Base-by-base conservation (phyloP, 805 yeast species). In the Metschnikowia kofuensis region DNA sequence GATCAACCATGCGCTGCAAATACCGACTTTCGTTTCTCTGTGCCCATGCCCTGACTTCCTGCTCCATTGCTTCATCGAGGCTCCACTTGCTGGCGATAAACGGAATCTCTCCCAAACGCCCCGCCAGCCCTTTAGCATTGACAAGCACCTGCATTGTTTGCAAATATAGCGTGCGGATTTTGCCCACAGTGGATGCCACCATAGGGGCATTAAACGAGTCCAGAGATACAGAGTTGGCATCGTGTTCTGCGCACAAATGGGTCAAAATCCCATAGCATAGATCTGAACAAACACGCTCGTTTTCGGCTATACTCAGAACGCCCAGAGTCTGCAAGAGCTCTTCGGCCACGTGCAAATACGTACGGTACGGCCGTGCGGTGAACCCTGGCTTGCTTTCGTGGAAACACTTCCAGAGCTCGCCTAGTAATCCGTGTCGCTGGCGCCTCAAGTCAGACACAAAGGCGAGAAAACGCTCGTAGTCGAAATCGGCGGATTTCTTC, bases 61-160 rank as follows among this genome's bases (percentile, higher is more conserved):
- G 41, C 10, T 47, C 51, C 76, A 72, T 72, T 27, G 42, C 40
- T 1, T 51, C 47, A 51, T 67, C 63, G 11, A 73, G 51, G 6
- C 66, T 43, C 78, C 78, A 73, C 55, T 71, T 65, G n/a, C 60
- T 54, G 12, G 69, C 60, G 13, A 72, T 55, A 10, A 69, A 69
- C 2, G 47, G 53, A 27, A 65, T 58, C 46, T 66, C 70, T 1
- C 67, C 69, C 38, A 64, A 56, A 34, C 51, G 53, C 6, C 64
- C 61, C 10, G 58, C 39, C 32, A 56, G 54, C 53, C 74, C 65
- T 49, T 67, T 68, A 31, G 50, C 38, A 15, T 65, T 57, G 4
- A 73, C 57, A 36, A 70, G 56, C 4, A 49, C 42, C 42, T 62
- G 62, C 57, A 73, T 49, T 1, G 63, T 58, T 21, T 51, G 51